Evolutionary conservation across 768 basidiomycete genomes (phyloP).

Genomic region (Boletus coccyginus): DNA sequence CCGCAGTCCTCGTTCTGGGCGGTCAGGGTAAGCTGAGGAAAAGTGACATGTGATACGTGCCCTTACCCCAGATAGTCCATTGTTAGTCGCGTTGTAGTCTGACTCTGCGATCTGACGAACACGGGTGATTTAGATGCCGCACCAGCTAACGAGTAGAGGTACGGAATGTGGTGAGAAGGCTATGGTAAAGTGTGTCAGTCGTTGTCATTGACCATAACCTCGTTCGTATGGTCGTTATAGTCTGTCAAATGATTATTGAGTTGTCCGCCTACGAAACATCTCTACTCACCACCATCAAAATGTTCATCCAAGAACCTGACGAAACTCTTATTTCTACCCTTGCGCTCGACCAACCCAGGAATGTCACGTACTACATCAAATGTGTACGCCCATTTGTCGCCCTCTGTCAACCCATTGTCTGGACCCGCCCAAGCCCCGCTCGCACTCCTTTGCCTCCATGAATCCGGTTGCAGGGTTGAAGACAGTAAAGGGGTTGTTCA

Average conservation of each 20-base stretch:
- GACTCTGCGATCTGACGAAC: constrained; percentile 60
- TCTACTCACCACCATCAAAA: constrained; percentile 42
- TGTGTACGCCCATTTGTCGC: constrained; percentile 74
- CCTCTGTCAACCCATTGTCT: constrained; percentile 79
- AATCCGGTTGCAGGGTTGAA: constrained; percentile 70
- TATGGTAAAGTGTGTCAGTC: constrained; percentile 26
- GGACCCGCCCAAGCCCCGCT: constrained; percentile 73
- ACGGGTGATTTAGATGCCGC: constrained; percentile 65
- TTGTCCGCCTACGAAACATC: background rate
- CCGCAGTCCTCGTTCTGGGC: constrained; percentile 83
- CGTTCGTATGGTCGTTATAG: constrained; percentile 82
- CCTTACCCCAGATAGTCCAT: constrained; percentile 70
- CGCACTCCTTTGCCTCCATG: constrained; percentile 72
- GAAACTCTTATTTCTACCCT: constrained; percentile 66
- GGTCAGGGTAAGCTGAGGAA: background rate
- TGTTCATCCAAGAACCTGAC: constrained; percentile 63
- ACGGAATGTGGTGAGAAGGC: constrained; percentile 87
- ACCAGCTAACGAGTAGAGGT: constrained; percentile 72
- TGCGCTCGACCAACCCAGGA: constrained; percentile 53
- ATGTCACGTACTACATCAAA: constrained; percentile 79
- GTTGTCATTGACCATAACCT: constrained; percentile 34
- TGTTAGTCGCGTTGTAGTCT: constrained; percentile 66
- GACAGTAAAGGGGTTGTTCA: constrained; percentile 55
- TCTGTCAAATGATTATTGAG: constrained; percentile 36
- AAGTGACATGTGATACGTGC: background rate